Base-by-base conservation (phyloP, 2,329 filamentous ascomycete species). In the Bretziella fagacearum region DNA sequence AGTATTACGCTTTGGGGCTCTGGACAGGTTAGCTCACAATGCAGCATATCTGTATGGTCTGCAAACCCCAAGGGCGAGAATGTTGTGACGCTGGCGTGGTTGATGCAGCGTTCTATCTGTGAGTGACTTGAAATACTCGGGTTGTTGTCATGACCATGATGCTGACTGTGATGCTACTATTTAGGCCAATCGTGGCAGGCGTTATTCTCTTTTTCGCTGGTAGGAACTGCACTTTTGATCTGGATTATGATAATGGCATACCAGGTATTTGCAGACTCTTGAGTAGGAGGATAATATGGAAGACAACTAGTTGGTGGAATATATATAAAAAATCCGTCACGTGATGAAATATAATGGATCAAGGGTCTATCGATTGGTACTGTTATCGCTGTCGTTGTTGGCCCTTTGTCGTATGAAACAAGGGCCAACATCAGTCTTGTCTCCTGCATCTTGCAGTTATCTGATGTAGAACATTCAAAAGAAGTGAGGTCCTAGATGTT, bases 241-340 rank as follows among this genome's bases (percentile, higher is more conserved):
- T 80, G 76, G 76, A 73, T 79, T 55, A 78, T 79, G 66, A 63
- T 79, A 52, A 79, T 80, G 70, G 71, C 74, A 8, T 74, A 77
- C 54, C 74, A 77, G 52, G 76, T 80, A 7, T 80, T 75, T 63
- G 69, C 60, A 50, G 57, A 61, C 43, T 65, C 63, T 52, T 64
- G 30, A 52, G n/a, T 3, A n/a, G 15, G 25, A 17, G 6, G 25
- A 36, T n/a, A 5, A 6, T n/a, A 5, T 23, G 35, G 15, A 6
- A n/a, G n/a, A n/a, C n/a, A n/a, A n/a, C n/a, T n/a, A n/a, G n/a
- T n/a, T n/a, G n/a, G n/a, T n/a, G n/a, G n/a, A n/a, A n/a, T n/a
- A n/a, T n/a, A n/a, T n/a, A n/a, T n/a, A n/a, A n/a, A n/a, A n/a
- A n/a, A n/a, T n/a, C 23, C 27, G 5, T n/a, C 6, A 23, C 6